Evolutionary conservation across 768 basidiomycete genomes (phyloP).

Genomic region (Phaeotremella fagi): DNA sequence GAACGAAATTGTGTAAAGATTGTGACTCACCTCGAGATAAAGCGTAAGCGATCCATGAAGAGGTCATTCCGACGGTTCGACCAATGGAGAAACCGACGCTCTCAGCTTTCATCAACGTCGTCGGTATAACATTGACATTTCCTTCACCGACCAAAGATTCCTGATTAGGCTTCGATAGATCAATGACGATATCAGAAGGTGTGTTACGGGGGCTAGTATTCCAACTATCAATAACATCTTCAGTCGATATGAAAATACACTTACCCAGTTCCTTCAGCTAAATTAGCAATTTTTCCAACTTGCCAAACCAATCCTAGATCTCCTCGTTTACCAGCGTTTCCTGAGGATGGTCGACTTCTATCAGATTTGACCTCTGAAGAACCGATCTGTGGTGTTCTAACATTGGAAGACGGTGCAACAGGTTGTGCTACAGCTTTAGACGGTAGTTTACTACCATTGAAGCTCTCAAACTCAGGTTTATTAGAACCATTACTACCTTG

Average conservation of each 20-base stretch:
- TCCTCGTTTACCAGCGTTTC: background rate
- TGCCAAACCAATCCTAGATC: background rate
- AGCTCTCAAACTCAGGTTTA: background rate
- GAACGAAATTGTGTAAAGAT: background rate
- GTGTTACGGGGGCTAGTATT: constrained; percentile 11
- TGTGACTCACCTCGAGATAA: constrained; percentile 22
- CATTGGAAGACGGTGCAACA: background rate
- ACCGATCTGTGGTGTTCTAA: background rate
- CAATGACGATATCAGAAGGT: constrained; percentile 21
- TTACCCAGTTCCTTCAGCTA: constrained; percentile 20
- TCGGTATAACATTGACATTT: constrained; percentile 22
- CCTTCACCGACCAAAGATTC: constrained; percentile 12
- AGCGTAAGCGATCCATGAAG: constrained; percentile 30
- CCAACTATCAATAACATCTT: background rate
- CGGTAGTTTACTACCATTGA: background rate
- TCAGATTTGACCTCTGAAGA: too few relatives aligned
- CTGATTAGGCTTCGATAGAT: constrained; percentile 24
- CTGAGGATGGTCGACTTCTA: background rate
- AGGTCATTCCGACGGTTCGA: constrained; percentile 26
- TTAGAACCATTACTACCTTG: too few relatives aligned
- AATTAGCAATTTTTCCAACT: background rate
- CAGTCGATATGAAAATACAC: constrained; percentile 3
- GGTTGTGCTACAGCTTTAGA: background rate
- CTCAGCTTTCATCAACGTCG: constrained; percentile 22
- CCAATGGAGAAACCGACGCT: constrained; percentile 12